Conservation (phyloP, 1,284 basidiomycete genomes). For the Rhodotorula sp. region DNA sequence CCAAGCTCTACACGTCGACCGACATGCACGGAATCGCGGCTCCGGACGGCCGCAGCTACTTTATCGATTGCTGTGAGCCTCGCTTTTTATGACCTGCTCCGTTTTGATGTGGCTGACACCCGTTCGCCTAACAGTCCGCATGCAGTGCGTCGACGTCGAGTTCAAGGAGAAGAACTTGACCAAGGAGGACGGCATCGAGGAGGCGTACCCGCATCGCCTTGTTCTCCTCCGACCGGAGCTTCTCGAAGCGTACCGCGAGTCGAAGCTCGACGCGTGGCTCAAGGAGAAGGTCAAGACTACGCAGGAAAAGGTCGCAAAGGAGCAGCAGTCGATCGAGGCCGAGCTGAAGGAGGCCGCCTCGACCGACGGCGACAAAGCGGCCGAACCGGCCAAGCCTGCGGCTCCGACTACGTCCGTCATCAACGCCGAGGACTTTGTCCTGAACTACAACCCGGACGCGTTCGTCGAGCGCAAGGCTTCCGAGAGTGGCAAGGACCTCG, state of each 20-base stretch:
- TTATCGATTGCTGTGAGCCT: constrained; percentile 55
- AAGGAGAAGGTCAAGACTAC: constrained; percentile 52
- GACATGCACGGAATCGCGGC: constrained; percentile 61
- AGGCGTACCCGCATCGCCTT: constrained; percentile 57
- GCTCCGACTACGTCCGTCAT: constrained; percentile 35
- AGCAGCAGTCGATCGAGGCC: constrained; percentile 44
- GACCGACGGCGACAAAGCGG: constrained; percentile 46
- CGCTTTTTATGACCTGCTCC: background rate
- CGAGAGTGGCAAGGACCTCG: constrained; percentile 7
- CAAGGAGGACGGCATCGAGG: constrained; percentile 44
- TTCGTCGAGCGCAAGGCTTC: constrained; percentile 54
- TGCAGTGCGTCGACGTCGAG: constrained; percentile 58
- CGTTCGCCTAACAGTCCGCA: constrained; percentile 47
- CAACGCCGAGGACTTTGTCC: constrained; percentile 53
- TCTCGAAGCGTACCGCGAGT: constrained; percentile 57
- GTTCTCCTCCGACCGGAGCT: constrained; percentile 60
- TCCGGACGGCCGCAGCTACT: constrained; percentile 58
- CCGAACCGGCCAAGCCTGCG: constrained; percentile 23
- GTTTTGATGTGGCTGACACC: background rate
- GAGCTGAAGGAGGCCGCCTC: constrained; percentile 47
- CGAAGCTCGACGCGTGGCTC: constrained; percentile 57
- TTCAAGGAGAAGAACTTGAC: constrained; percentile 56
- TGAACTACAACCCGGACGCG: constrained; percentile 61
- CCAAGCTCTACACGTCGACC: constrained; percentile 56
- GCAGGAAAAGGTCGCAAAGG: constrained; percentile 50